Percentiles rank a stretch among this genome's conserved stretches.
Evolutionary conservation across 2,329 filamentous ascomycete species (phyloP).

Genomic region (Claviceps spartinae): DNA sequence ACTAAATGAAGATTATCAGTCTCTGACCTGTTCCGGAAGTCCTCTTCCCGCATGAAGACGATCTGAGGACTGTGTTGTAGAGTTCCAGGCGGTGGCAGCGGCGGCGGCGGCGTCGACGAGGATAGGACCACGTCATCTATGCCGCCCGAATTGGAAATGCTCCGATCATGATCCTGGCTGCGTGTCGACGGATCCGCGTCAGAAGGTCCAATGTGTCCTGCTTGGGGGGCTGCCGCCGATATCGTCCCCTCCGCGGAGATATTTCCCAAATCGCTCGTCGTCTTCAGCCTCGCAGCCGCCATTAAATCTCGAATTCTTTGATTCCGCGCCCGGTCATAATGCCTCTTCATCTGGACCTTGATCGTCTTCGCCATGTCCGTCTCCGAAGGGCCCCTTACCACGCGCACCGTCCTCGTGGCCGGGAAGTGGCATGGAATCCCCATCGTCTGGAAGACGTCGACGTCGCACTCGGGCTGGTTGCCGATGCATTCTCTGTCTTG

Average conservation of each 20-base stretch:
- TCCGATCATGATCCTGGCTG: slow-evolving; percentile 8
- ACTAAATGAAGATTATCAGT: slow-evolving; percentile 29
- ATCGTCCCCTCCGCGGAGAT: slow-evolving; percentile 8
- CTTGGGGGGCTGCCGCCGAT: slow-evolving; percentile 1
- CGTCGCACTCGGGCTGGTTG: slow-evolving; percentile 31
- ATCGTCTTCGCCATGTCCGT: slow-evolving; percentile 37
- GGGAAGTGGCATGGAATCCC: slow-evolving; percentile 42
- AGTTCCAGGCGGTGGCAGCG: slow-evolving; percentile 12
- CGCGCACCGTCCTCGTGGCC: slow-evolving; percentile 41
- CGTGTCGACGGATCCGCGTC: slow-evolving; percentile 15
- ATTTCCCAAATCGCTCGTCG: slow-evolving; percentile 4
- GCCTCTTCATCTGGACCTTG: slow-evolving; percentile 44
- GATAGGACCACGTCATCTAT: too few relatives aligned
- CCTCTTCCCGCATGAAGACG: slow-evolving; percentile 11
- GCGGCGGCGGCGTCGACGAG: too few relatives aligned
- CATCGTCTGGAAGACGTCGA: slow-evolving; percentile 33
- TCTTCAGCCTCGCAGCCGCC: slow-evolving; percentile 18
- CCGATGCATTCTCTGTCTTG: slow-evolving; percentile 50
- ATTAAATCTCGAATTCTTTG: slow-evolving; percentile 33
- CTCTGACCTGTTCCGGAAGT: slow-evolving; percentile 11
- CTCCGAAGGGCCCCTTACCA: slow-evolving; percentile 38
- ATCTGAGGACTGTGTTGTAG: slow-evolving; percentile 18
- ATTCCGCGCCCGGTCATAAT: slow-evolving; percentile 36
- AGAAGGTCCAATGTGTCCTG: slow-evolving; percentile 10
- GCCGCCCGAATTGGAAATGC: slow-evolving; percentile 10